phyloP scores from a whole-genome alignment of 148 eudicot species.

The Chenopodium album region DNA sequence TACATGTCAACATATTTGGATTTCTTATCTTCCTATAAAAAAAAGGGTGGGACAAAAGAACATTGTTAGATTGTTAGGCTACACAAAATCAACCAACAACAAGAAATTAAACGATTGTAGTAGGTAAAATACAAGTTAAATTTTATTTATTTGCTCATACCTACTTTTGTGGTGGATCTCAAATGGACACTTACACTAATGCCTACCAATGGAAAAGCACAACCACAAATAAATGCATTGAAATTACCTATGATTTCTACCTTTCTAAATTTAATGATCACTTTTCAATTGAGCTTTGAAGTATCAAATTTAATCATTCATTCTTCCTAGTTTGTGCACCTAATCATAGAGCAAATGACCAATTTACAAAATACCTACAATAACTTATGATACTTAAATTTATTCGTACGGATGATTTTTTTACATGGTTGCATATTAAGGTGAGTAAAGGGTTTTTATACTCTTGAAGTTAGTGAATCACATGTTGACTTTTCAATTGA shows the following conservation, averaged over 20 bases:
- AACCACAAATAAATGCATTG: background rate
- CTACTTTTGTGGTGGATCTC: slow-evolving; percentile 2
- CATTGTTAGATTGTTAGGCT: background rate
- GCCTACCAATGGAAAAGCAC: background rate
- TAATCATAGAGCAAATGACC: background rate
- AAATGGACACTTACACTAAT: background rate
- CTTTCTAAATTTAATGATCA: background rate
- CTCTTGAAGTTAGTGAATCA: no score
- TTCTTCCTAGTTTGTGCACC: background rate
- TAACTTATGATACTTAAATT: no score
- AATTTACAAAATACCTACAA: background rate
- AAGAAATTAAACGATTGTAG: background rate
- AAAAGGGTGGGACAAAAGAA: background rate
- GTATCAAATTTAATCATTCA: background rate
- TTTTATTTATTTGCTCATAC: background rate
- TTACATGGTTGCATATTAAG: no score
- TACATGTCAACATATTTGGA: no score
- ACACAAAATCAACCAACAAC: background rate
- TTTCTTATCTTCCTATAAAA: background rate
- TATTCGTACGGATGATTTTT: no score
- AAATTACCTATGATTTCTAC: background rate
- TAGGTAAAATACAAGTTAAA: background rate
- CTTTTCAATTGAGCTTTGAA: background rate
- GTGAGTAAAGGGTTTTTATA: no score
- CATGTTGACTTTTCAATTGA: no score